Evolutionary conservation across 2,329 filamentous ascomycete genomes (phyloP), one percentile per base, ranked within the genome.

Genomic region (Sporothrix schenckii): DNA sequence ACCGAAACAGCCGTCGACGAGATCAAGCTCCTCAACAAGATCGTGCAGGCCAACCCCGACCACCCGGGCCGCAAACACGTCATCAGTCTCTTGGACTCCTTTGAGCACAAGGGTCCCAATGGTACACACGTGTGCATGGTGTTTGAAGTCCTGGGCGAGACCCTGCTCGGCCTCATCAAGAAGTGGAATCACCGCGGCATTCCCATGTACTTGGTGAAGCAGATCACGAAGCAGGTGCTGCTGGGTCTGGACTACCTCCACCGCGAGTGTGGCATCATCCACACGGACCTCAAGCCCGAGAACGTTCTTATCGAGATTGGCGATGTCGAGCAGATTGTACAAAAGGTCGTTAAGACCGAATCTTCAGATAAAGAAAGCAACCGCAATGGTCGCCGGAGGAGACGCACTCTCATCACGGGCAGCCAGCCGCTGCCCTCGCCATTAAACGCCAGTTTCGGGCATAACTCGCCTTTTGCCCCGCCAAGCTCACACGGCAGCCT

Each of bases 61-160:
- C 95, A 99, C 79, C 94, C 95, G 30, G 95, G 95, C 77, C 91
- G 94, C 75, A 92, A 92, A 80, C 94, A 98, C 77, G 95, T 98
- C 74, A 95, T 99, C 80, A 97, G 93, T 80, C 86, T 99, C 52
- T 87, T 98, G 76, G 94, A 98, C 81, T 97, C 93, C 0, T 99
- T 99, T 80, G 94, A 97, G 79, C 95, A 98, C 83, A 96, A 96
- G 80, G 95, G 95, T 11, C 94, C 94, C 56, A 96, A 99, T 77
- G 95, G 95, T 63, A 91, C 93, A 67, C 95, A 99, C 78, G 93
- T 98, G 71, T 99, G 95, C 84, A 98, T 99, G 94, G 95, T 99
- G 9, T 99, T 99, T 77, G 95, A 99, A 80, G 95, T 99, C 3
- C 82, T 99, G 70, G 95, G 95, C 69, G 94, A 98, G 85, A 98